Percentiles rank a stretch among this genome's conserved stretches.
These are phyloP conservation scores for Psilocybe azurescens DNA, from an alignment of 768 basidiomycete genomes.

Conservation along the genomic window DNA sequence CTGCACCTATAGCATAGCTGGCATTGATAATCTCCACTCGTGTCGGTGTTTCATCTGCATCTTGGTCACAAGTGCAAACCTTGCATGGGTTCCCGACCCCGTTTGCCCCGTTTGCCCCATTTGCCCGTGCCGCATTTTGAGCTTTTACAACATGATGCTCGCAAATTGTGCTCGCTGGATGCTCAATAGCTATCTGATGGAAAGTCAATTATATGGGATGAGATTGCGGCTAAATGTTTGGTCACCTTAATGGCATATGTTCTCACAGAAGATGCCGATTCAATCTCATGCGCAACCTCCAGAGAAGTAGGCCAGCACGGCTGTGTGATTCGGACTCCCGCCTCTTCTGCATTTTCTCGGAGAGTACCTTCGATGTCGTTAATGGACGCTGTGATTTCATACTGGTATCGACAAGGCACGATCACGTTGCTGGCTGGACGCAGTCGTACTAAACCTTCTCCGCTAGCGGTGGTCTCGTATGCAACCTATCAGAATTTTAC, in stretches of 20 bases:
- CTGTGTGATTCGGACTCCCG: slow-evolving; percentile 10
- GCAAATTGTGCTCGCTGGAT: not conserved
- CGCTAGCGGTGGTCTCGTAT: slow-evolving; percentile 4
- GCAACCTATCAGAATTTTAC: slow-evolving; percentile 3
- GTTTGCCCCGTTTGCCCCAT: not conserved
- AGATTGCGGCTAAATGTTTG: not conserved
- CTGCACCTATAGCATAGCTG: slow-evolving; percentile 16
- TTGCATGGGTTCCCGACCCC: not conserved
- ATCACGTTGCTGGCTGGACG: slow-evolving; percentile 11
- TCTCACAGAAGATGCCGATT: not conserved
- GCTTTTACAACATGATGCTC: not conserved
- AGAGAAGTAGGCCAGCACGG: slow-evolving; percentile 14
- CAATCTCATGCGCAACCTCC: not conserved
- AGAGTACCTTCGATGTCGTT: slow-evolving; percentile 13
- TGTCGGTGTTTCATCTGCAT: not conserved
- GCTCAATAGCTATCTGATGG: not conserved
- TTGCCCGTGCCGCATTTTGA: not conserved
- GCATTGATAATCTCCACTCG: slow-evolving; percentile 8
- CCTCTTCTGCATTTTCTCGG: slow-evolving; percentile 11
- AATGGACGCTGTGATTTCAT: slow-evolving; percentile 13
- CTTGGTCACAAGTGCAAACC: not conserved
- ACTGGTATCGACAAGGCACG: slow-evolving; percentile 13
- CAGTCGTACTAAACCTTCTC: slow-evolving; percentile 1
- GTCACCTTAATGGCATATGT: not conserved
- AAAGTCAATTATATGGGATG: not conserved